Base-by-base conservation (phyloP, 2,329 filamentous ascomycete genomes). In the Aspergillus ochraceus region DNA sequence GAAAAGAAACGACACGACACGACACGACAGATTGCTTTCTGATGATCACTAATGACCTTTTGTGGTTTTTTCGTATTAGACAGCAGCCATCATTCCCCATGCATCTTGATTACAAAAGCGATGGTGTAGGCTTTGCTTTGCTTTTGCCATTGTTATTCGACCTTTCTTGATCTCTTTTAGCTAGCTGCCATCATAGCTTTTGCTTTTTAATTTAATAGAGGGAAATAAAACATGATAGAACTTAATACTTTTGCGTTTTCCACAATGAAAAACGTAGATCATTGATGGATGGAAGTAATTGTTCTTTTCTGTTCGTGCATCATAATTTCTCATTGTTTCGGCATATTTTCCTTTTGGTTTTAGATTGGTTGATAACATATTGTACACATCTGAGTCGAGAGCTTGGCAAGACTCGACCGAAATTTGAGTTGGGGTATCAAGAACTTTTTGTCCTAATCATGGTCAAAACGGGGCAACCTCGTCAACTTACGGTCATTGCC, bases 21-120 rank as follows among this genome's bases (percentile, higher is more conserved):
- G 36, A 58, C 39, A 53, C 50, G 46, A 57, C 55, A 62, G 42
- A 52, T 36, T 32, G 11, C 32, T 52, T 32, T 30, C 39, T 62
- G 50, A 63, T 55, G 63, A 65, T 59, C 59, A 58, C 60, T 64
- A 64, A 64, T 61, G 54, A 63, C 52, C 45, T 30, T 47, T 54
- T 12, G 12, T 36, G 26, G 10, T 29, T 53, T 49, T 24, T 30
- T 47, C 42, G 20, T 36, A 42, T 39, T 54, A 60, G 60, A 60
- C 49, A 57, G 36, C 60, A 60, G 59, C 59, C 52, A 58, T 29
- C 29, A 57, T 58, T 51, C 36, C 36, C 17, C 59, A 47, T 42
- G 51, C 58, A 60, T 52, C 22, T 42, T 26, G 45, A 59, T 55
- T 52, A 57, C 57, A 57, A 49, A 50, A 63, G 62, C 58, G 57